These are phyloP conservation scores for Pseudotsuga menziesii DNA, from an alignment of 75 land plant species.

Conservation along the genomic window DNA sequence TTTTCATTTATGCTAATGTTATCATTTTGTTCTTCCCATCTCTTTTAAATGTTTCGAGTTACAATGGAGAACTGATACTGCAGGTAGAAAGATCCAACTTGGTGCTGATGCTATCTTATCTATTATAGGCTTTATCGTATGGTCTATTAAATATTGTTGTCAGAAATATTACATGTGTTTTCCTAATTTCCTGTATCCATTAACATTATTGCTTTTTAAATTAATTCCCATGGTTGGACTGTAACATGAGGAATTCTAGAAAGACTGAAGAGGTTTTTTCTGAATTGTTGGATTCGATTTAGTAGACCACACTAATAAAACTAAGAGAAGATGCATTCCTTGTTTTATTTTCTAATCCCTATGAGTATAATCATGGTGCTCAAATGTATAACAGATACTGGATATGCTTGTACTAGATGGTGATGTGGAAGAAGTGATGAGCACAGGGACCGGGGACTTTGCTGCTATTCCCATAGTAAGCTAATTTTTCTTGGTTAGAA, in stretches of 20 bases:
- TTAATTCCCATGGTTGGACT: neutral
- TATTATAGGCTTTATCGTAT: neutral
- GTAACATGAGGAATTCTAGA: neutral
- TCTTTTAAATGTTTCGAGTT: neutral
- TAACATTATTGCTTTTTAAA: too few species aligned
- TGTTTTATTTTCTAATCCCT: neutral
- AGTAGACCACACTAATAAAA: neutral
- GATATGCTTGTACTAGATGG: constrained; percentile 13
- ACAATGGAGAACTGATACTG: neutral
- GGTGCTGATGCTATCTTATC: neutral
- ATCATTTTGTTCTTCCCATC: neutral
- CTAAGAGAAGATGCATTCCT: neutral
- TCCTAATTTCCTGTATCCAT: too few species aligned
- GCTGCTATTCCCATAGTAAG: constrained; percentile 10
- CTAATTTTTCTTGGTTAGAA: neutral
- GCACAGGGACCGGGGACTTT: constrained; percentile 13
- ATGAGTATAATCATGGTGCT: neutral
- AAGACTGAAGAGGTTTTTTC: neutral
- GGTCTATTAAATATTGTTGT: too few species aligned
- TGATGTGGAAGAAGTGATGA: constrained; percentile 8
- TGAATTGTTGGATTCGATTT: neutral
- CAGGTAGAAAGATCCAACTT: neutral
- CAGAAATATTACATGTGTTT: too few species aligned
- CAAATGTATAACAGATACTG: constrained; percentile 9
- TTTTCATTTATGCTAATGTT: neutral